Conservation (phyloP, 2,329 filamentous ascomycete species). For the Hirsutella minnesotensis region DNA sequence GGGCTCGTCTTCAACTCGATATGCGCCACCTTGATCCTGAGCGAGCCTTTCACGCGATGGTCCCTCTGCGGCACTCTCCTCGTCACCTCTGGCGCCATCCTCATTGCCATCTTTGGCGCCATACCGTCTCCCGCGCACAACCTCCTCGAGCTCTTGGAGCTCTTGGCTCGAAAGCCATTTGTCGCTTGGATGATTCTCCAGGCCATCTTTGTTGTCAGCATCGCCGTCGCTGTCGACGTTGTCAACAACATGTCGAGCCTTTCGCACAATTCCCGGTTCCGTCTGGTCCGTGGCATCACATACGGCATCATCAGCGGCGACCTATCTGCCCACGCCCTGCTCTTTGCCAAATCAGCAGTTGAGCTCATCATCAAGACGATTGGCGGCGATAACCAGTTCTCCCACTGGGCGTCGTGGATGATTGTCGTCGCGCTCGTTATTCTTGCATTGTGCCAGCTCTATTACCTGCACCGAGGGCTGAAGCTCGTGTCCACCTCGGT, state of each 20-base stretch:
- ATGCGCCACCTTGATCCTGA: slow-evolving; percentile 84
- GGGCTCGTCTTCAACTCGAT: slow-evolving; percentile 98
- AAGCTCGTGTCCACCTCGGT: slow-evolving; percentile 93
- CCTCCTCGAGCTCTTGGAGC: slow-evolving; percentile 64
- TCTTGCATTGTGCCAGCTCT: slow-evolving; percentile 81
- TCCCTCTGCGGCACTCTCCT: slow-evolving; percentile 84
- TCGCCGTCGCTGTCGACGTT: slow-evolving; percentile 52
- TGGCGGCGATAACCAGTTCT: slow-evolving; percentile 84
- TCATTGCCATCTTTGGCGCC: slow-evolving; percentile 90
- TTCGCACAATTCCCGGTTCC: slow-evolving; percentile 53
- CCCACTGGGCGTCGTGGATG: slow-evolving; percentile 88
- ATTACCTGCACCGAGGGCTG: slow-evolving; percentile 86
- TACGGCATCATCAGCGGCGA: slow-evolving; percentile 90
- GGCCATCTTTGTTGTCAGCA: slow-evolving; percentile 55
- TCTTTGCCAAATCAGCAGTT: slow-evolving; percentile 93
- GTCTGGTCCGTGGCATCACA: slow-evolving; percentile 67
- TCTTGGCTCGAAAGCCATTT: slow-evolving; percentile 66
- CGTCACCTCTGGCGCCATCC: slow-evolving; percentile 74
- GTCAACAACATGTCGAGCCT: slow-evolving; percentile 38
- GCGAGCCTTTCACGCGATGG: slow-evolving; percentile 87
- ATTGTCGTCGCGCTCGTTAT: slow-evolving; percentile 72
- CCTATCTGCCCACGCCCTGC: slow-evolving; percentile 80
- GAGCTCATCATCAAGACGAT: slow-evolving; percentile 82
- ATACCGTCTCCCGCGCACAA: slow-evolving; percentile 88
- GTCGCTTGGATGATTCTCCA: slow-evolving; percentile 83